phyloP scores from a whole-genome alignment of 345 rosid species.

The Gossypium longicalyx region DNA sequence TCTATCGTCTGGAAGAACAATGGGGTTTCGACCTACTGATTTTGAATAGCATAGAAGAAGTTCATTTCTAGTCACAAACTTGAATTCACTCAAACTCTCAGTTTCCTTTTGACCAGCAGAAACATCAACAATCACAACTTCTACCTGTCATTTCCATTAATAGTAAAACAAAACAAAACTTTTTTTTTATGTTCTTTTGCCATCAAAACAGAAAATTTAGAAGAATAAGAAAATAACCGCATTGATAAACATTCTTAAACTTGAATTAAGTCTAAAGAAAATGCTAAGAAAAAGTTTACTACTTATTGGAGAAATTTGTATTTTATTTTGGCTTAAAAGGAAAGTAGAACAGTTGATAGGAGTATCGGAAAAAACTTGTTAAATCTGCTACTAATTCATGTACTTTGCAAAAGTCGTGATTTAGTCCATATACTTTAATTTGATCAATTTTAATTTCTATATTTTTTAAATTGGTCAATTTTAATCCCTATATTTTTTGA shows the following conservation, averaged over 20 bases:
- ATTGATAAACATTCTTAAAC: background rate
- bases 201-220: background rate
- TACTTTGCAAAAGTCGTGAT: too few relatives aligned
- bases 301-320: too few relatives aligned
- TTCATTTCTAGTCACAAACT: slow-evolving; percentile 47
- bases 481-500: too few relatives aligned
- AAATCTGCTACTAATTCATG: too few relatives aligned
- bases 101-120: slow-evolving; percentile 44
- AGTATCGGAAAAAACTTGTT: background rate
- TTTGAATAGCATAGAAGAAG: slow-evolving; percentile 43
- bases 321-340: too few relatives aligned
- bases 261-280: background rate
- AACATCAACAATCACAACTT: slow-evolving; percentile 73
- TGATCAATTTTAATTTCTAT: too few relatives aligned
- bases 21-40: slow-evolving; percentile 18
- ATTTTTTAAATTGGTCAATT: too few relatives aligned
- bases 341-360: too few relatives aligned
- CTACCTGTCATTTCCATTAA: slow-evolving; percentile 39
- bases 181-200: background rate
- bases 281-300: background rate
- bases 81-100: slow-evolving; percentile 34
- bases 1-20: slow-evolving; percentile 54
- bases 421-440: too few relatives aligned
- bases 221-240: background rate
- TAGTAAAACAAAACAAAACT: background rate